Evolutionary conservation across 371 early-diverging fungal species (phyloP).

Genomic region (Ordospora pajunii): DNA sequence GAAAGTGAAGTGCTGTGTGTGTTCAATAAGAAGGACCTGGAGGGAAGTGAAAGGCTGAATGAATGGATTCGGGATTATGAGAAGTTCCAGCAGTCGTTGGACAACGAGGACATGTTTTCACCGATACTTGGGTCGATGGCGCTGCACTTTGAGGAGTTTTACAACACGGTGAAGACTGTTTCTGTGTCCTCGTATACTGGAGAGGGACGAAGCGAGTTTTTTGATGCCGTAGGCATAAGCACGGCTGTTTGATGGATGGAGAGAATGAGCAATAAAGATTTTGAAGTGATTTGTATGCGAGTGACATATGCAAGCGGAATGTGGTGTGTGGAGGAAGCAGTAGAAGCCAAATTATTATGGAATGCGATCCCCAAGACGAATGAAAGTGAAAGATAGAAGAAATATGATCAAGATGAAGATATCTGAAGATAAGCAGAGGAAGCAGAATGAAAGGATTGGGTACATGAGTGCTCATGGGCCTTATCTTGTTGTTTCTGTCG

Average conservation of each 20-base stretch:
- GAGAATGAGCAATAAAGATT: neutral
- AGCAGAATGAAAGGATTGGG: neutral
- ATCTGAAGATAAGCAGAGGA: neutral
- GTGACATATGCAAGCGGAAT: neutral
- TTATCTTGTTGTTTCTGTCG: constrained; percentile 11
- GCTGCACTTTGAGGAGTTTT: constrained; percentile 92
- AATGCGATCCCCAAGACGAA: neutral
- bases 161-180: constrained; percentile 67
- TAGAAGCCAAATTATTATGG: neutral
- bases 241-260: neutral
- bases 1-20: constrained; percentile 80
- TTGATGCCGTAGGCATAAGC: constrained; percentile 60
- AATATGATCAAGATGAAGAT: constrained; percentile 20
- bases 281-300: neutral
- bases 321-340: neutral
- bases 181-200: constrained; percentile 86
- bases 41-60: constrained; percentile 71
- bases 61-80: constrained; percentile 94
- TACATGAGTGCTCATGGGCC: constrained; percentile 16
- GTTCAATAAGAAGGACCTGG: constrained; percentile 92
- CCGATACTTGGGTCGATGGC: constrained; percentile 82
- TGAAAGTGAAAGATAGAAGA: constrained; percentile 26
- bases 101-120: constrained; percentile 64
- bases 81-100: constrained; percentile 73
- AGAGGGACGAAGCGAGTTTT: constrained; percentile 78